Base-by-base conservation (phyloP, 768 basidiomycete species). In the Rhizopogon roseolus region DNA sequence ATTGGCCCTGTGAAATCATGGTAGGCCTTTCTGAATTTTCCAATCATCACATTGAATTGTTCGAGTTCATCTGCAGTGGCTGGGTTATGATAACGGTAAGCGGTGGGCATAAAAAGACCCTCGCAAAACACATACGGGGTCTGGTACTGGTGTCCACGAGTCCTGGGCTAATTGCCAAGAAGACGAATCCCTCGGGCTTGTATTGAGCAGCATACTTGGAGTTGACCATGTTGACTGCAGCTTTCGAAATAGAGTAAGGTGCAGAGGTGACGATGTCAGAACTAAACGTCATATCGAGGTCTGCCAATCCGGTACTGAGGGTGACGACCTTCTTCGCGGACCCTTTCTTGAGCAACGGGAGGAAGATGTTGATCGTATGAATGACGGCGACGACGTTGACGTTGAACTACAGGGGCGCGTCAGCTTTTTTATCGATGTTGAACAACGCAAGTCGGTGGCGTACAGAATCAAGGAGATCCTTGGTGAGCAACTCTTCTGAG, bases 111-210 rank as follows among this genome's bases (percentile, higher is more conserved):
- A 8, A 51, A 16, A 39, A 22, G 39, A 14, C 14, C 14, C 37
- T 43, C 10, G 9, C 17, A 16, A 51, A 27, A 36, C 22, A 53
- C 52, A 4, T 46, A 53, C 52, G 52, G 13, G 36, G 17, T 2
- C 19, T 52, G 34, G 48, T 34, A 11, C 32, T 34, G 5, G 45
- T 46, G 32, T 73, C 58, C 6, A 75, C 73, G 6, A 72, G 14
- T 4, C 73, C 75, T 4, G 75, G 74, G 50, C 67, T 69, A 50
- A 75, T 52, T 4, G 69, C 59, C 14, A 75, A 61, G 66, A 74
- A 71, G 2, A 65, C 43, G 54, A 73, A 34, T 8, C 71, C 73
- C 45, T 75, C 71, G 4, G 55, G 25, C 54, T 66, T 66, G 56
- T 55, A 64, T 38, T 60, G 41, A 6, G 57, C 59, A 4, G 74